phyloP scores from a whole-genome alignment of 177 flowering plant species.

The Vitis hybrid region DNA sequence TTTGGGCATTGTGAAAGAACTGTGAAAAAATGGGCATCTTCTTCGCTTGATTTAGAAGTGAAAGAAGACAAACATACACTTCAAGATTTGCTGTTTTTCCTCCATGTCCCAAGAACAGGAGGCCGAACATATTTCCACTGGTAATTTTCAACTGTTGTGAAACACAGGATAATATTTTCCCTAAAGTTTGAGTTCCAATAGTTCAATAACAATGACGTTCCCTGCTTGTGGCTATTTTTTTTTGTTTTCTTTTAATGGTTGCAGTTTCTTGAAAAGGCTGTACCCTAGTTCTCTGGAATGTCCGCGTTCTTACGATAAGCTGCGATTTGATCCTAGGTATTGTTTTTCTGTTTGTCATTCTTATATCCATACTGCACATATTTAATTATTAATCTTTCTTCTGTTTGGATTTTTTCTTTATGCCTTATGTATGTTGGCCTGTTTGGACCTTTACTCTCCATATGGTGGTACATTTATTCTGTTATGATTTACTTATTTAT shows the following conservation, averaged over 20 bases:
- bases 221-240: slow-evolving; percentile 5
- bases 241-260: neutral
- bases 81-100: slow-evolving; percentile 80
- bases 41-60: slow-evolving; percentile 46
- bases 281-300: slow-evolving; percentile 68
- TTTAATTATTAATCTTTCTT: neutral
- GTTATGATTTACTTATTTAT: too few species aligned
- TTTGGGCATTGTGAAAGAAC: slow-evolving; percentile 56
- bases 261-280: slow-evolving; percentile 83
- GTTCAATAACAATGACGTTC: slow-evolving; percentile 2
- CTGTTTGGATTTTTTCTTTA: neutral
- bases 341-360: neutral
- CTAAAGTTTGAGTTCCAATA: neutral
- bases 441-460: too few species aligned
- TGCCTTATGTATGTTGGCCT: neutral
- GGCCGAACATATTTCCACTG: slow-evolving; percentile 93
- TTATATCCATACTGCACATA: neutral
- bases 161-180: neutral
- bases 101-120: slow-evolving; percentile 95
- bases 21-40: slow-evolving; percentile 72
- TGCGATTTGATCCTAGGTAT: slow-evolving; percentile 90
- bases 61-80: slow-evolving; percentile 63
- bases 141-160: slow-evolving; percentile 29
- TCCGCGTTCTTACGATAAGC: slow-evolving; percentile 97
- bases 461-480: too few species aligned